Base-by-base conservation (phyloP, 179 eudicot genomes). In the Carnegiea gigantea region DNA sequence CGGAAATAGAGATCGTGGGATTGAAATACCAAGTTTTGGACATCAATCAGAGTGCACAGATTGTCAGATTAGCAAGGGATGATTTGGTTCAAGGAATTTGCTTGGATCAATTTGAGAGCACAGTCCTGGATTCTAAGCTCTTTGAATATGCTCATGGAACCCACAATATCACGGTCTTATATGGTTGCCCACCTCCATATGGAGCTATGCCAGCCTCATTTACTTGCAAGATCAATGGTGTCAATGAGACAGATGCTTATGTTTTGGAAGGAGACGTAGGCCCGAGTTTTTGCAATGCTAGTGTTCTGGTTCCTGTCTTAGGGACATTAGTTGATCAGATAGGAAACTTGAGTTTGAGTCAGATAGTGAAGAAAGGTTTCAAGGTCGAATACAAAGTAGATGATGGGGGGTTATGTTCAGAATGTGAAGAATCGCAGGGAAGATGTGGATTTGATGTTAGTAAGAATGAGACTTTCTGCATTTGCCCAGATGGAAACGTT, bases 401-500 rank as follows among this genome's bases (percentile, higher is more conserved):
- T 51, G 74, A 64, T 85, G 64, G 30, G 23, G 72, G 44, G 0
- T 54, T 83, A 6, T 89, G 88, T 70, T n/a, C 21, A 24, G n/a
- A 33, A 62, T 89, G 92, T 80, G 68, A 51, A 70, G 81, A 28
- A 20, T 71, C 86, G n/a, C 80, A 72, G 10, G 96, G 96, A 5
- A 85, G 80, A 70, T 92, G 96, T 38, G 92, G 90, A 65, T 87
- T 73, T 23, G 84, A 85, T 81, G 6, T 24, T 51, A 30, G 11
- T 38, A 48, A 51, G 21, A 72, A 73, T 40, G 51, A 44, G 51
- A 82, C 83, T 33, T 78, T 79, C 24, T 91, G 93, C 78, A 70
- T 80, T 49, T 91, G 92, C 89, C 84, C 88, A 28, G 85, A 84
- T 81, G 88, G 88, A 74, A 86, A 46, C 44, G 24, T 10, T 77